A percentile compares a stretch with the other conserved stretches of the same genome.
Conservation (phyloP, 2,329 filamentous ascomycete species). For the Orbilia blumenaviensis region DNA sequence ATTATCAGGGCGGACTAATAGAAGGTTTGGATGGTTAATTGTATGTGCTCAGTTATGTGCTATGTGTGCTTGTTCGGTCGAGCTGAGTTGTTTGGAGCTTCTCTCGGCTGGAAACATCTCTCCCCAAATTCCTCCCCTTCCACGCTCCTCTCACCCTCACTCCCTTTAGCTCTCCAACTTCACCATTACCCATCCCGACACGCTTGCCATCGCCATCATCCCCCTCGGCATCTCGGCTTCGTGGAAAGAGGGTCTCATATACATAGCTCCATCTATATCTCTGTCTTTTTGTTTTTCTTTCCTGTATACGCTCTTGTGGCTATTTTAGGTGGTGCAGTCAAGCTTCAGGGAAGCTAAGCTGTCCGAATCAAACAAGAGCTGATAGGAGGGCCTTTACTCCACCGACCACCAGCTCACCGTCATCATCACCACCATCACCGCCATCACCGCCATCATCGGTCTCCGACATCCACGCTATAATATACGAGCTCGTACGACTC, state of each 20-base stretch:
- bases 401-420: not conserved
- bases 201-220: conserved; percentile 30
- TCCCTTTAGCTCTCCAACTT: too few relatives aligned
- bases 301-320: not conserved
- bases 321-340: not conserved
- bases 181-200: conserved; percentile 23
- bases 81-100: conserved; percentile 13
- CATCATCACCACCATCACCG: not conserved
- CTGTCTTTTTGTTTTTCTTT: not conserved
- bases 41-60: too few relatives aligned
- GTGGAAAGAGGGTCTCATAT: conserved; percentile 18
- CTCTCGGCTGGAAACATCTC: conserved; percentile 7
- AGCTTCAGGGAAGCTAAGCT: conserved; percentile 24
- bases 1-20: too few relatives aligned
- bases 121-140: not conserved
- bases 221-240: conserved; percentile 33
- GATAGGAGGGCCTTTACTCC: conserved; percentile 19
- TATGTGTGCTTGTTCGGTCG: not conserved
- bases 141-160: not conserved
- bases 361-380: conserved; percentile 10
- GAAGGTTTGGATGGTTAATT: too few relatives aligned
- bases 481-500: conserved; percentile 8
- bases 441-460: not conserved
- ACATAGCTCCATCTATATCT: not conserved
- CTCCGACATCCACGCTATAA: not conserved